Evolutionary conservation across 495 filamentous ascomycete genomes (phyloP).

Genomic region (Lasiosphaeria hispida): DNA sequence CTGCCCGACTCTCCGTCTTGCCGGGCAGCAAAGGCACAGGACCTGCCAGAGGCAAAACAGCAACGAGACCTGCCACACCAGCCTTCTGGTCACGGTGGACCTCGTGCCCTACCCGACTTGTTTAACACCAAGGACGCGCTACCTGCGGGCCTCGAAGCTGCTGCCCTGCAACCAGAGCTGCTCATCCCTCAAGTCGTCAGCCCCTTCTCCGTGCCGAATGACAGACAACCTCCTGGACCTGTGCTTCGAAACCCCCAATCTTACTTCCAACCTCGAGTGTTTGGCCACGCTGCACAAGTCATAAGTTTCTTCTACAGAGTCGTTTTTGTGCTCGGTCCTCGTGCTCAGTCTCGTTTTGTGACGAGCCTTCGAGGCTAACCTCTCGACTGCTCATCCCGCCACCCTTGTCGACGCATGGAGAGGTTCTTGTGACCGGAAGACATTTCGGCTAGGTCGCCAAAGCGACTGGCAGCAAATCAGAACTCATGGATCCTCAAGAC

Average conservation of each 20-base stretch:
- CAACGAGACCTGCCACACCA: no score
- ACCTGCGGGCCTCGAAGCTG: constrained; percentile 5
- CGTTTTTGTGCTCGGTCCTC: not conserved
- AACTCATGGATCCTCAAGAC: constrained; percentile 61
- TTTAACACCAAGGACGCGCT: constrained; percentile 17
- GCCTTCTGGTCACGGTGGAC: not conserved
- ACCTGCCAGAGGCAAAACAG: no score
- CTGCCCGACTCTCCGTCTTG: not conserved
- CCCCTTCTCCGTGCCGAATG: not conserved
- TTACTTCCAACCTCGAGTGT: no score
- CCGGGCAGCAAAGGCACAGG: no score
- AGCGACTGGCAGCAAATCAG: constrained; percentile 33
- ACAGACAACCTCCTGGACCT: no score
- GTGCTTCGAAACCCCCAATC: no score
- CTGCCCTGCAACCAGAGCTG: not conserved
- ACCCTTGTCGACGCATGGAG: constrained; percentile 29
- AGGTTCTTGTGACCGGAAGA: constrained; percentile 28
- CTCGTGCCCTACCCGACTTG: constrained; percentile 10
- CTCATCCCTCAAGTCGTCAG: not conserved
- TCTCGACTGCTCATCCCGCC: constrained; percentile 9
- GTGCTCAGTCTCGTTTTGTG: constrained; percentile 7
- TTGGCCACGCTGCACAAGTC: not conserved
- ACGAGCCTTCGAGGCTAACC: constrained; percentile 16
- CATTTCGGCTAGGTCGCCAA: constrained; percentile 33
- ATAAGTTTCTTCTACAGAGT: constrained; percentile 5